phyloP scores from a whole-genome alignment of 768 basidiomycete genomes.

The Tulasnella sp. region DNA sequence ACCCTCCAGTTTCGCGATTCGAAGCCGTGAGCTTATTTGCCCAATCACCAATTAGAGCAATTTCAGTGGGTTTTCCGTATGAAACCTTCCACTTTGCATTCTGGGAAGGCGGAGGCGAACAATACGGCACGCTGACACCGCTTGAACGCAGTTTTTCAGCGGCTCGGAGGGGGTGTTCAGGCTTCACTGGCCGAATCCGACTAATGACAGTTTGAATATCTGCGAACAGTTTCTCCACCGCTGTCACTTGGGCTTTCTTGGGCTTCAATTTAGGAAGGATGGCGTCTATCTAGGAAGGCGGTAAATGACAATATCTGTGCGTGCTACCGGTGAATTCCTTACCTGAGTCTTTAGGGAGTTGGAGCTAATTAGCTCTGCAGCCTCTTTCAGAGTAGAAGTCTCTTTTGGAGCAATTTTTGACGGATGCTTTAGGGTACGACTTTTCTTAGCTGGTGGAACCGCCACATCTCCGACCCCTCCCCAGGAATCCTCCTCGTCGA shows the following conservation, averaged over 20 bases:
- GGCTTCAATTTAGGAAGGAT: constrained; percentile 65
- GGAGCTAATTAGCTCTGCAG: constrained; percentile 60
- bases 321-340: constrained; percentile 15
- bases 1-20: constrained; percentile 48
- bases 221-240: constrained; percentile 56
- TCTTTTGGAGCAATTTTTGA: no score
- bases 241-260: constrained; percentile 41
- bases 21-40: constrained; percentile 63
- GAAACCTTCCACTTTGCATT: constrained; percentile 83
- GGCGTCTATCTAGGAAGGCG: constrained; percentile 31
- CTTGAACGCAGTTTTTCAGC: constrained; percentile 24
- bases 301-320: neutral
- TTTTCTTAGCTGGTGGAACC: no score
- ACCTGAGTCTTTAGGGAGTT: constrained; percentile 80
- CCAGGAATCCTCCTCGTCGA: no score
- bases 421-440: no score
- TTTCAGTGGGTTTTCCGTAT: constrained; percentile 64
- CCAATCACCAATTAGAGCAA: constrained; percentile 79
- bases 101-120: constrained; percentile 54
- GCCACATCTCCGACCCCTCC: no score
- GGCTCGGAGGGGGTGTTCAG: constrained; percentile 57
- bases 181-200: constrained; percentile 41
- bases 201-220: constrained; percentile 53
- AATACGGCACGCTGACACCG: constrained; percentile 50
- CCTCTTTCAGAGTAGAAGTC: no score